Percentiles rank a stretch among this genome's conserved stretches.
phyloP scores from a whole-genome alignment of 257 asterid genomes.

The Ehretia macrophylla region DNA sequence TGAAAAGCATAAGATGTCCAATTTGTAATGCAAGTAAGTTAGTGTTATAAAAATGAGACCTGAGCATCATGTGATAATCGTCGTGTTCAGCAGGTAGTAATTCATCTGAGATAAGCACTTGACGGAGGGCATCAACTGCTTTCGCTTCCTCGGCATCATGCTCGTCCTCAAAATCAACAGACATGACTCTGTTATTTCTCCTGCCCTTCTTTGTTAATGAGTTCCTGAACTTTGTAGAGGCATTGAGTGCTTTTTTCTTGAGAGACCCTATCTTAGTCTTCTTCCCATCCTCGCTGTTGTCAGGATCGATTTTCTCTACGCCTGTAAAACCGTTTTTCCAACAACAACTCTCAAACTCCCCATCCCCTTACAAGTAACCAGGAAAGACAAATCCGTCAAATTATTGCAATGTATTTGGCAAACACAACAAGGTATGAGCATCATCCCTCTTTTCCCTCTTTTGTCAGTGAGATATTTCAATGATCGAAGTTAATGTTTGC shows the following conservation, averaged over 20 bases:
- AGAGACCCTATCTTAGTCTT: constrained; percentile 48
- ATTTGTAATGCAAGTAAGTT: too few relatives aligned
- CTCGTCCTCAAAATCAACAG: constrained; percentile 76
- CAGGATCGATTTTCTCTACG: constrained; percentile 43
- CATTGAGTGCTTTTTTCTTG: constrained; percentile 47
- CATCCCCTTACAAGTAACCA: neutral
- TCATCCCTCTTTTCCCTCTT: too few relatives aligned
- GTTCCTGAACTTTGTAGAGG: constrained; percentile 51
- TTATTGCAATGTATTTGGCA: too few relatives aligned
- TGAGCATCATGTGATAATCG: constrained; percentile 83
- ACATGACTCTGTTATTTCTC: constrained; percentile 75
- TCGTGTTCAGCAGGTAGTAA: constrained; percentile 83
- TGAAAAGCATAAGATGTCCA: too few relatives aligned
- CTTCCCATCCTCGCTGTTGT: constrained; percentile 42
- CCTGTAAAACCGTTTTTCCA: constrained; percentile 19
- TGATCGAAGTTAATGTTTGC: too few relatives aligned
- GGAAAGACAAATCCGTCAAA: too few relatives aligned
- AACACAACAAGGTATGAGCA: too few relatives aligned
- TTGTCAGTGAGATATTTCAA: too few relatives aligned
- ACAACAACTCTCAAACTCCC: neutral
- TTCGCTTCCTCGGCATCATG: constrained; percentile 84
- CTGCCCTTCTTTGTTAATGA: constrained; percentile 47
- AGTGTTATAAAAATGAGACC: constrained; percentile 35
- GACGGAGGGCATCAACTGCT: constrained; percentile 89
- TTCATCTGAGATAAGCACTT: constrained; percentile 86